Conservation (phyloP, 306 rosid genomes). For the Rubus idaeus region DNA sequence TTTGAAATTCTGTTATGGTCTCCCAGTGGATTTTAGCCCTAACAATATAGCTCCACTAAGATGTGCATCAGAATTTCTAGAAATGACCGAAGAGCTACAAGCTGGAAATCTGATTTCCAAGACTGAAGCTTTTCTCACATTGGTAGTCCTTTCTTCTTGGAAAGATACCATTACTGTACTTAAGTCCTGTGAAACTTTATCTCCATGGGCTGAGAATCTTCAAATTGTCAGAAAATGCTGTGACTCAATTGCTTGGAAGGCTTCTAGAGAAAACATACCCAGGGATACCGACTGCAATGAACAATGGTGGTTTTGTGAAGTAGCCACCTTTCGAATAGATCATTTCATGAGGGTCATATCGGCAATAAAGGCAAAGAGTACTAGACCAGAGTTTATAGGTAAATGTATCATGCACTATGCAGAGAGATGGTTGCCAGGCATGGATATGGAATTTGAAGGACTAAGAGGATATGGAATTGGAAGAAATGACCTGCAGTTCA, state of each 20-base stretch:
- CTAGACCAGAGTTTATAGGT: slow-evolving; percentile 64
- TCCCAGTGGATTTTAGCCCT: slow-evolving; percentile 71
- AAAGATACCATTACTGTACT: slow-evolving; percentile 78
- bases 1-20: slow-evolving; percentile 83
- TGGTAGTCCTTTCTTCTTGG: slow-evolving; percentile 86
- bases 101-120: slow-evolving; percentile 81
- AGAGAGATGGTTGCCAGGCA: slow-evolving; percentile 66
- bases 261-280: slow-evolving; percentile 47
- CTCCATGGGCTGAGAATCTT: slow-evolving; percentile 94
- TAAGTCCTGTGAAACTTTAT: slow-evolving; percentile 68
- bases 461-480: slow-evolving; percentile 63
- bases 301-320: slow-evolving; percentile 66
- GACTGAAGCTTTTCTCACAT: slow-evolving; percentile 90
- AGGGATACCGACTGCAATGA: slow-evolving; percentile 46
- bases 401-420: slow-evolving; percentile 78
- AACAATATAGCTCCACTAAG: slow-evolving; percentile 71
- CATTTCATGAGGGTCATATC: slow-evolving; percentile 68
- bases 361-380: slow-evolving; percentile 63
- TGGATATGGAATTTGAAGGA: slow-evolving; percentile 67
- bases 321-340: slow-evolving; percentile 55
- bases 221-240: slow-evolving; percentile 93
- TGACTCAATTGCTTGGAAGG: slow-evolving; percentile 92
- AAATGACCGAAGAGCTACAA: slow-evolving; percentile 89
- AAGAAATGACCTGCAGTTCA: slow-evolving; percentile 60
- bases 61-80: slow-evolving; percentile 89